A percentile compares a stretch with the other conserved stretches of the same genome.
These are phyloP conservation scores for Crinitomyces ghanaensis DNA, from an alignment of 805 yeast species.

Conservation along the genomic window DNA sequence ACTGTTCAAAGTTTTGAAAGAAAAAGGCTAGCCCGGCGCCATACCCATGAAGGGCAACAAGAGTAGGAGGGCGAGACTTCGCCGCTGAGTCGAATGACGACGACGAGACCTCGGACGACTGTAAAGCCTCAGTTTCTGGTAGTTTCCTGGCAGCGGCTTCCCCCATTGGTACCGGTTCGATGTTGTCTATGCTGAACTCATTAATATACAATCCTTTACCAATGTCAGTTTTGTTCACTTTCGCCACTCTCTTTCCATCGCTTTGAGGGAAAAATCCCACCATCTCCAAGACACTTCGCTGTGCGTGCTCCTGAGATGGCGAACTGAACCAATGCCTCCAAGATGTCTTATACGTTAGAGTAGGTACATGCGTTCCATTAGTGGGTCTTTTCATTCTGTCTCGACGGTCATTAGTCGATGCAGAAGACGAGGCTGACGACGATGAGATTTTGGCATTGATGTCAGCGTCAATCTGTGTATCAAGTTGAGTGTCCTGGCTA, in stretches of 20 bases:
- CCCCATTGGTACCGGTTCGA: no score
- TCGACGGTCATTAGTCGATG: no score
- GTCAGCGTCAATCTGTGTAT: no score
- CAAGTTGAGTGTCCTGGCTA: no score
- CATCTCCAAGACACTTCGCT: slow-evolving; percentile 39
- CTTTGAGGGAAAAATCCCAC: slow-evolving; percentile 38
- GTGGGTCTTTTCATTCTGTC: no score
- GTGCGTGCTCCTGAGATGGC: slow-evolving; percentile 28
- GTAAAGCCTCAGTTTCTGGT: no score
- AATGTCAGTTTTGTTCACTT: slow-evolving; percentile 37
- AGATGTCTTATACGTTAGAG: slow-evolving; percentile 20
- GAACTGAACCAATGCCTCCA: slow-evolving; percentile 33
- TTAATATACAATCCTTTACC: slow-evolving; percentile 47
- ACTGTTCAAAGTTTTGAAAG: slow-evolving; percentile 51
- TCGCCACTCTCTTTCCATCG: slow-evolving; percentile 22
- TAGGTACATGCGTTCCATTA: not conserved
- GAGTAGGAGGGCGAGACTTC: slow-evolving; percentile 33
- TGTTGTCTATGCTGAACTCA: slow-evolving; percentile 49
- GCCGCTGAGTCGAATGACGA: not conserved
- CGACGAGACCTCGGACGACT: not conserved
- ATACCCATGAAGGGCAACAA: slow-evolving; percentile 82
- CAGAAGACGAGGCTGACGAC: no score
- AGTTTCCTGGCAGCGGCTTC: no score
- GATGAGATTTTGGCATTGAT: no score
- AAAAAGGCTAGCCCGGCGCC: slow-evolving; percentile 86